phyloP scores from a whole-genome alignment of 2,329 filamentous ascomycete species.

The Microdochium bolleyi region DNA sequence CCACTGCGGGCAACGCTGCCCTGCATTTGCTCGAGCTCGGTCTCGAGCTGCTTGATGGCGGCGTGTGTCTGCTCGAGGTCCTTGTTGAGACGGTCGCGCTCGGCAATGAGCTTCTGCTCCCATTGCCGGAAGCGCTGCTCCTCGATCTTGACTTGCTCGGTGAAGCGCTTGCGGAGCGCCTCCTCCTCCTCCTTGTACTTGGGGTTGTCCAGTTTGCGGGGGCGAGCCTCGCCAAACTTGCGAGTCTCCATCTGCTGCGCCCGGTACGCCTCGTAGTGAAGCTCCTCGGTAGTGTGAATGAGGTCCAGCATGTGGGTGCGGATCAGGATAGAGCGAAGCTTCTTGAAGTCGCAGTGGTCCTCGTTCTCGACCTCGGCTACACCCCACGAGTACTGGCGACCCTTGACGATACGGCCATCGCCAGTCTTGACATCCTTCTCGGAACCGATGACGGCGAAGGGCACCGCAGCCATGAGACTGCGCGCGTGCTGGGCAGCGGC shows the following conservation, averaged over 20 bases:
- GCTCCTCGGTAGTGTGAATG: slow-evolving; percentile 98
- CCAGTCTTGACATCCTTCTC: slow-evolving; percentile 98
- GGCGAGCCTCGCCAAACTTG: slow-evolving; percentile 96
- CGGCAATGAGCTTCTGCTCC: slow-evolving; percentile 99
- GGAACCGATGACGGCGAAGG: slow-evolving; percentile 96
- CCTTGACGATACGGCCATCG: slow-evolving; percentile 96
- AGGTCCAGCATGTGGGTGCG: slow-evolving; percentile 99
- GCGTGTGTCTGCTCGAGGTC: slow-evolving; percentile 97
- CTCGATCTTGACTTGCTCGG: slow-evolving; percentile 99
- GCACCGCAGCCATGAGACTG: slow-evolving; percentile 93
- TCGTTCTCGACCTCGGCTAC: slow-evolving; percentile 99
- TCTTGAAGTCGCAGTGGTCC: slow-evolving; percentile 99
- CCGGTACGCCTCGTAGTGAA: slow-evolving; percentile 98
- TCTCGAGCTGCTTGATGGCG: slow-evolving; percentile 84
- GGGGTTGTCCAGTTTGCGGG: slow-evolving; percentile 97
- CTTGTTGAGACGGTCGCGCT: slow-evolving; percentile 99
- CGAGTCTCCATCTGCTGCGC: slow-evolving; percentile 99
- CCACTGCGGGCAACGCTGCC: slow-evolving; percentile 84
- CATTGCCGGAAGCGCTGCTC: slow-evolving; percentile 98
- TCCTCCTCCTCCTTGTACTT: slow-evolving; percentile 99
- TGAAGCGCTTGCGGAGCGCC: slow-evolving; percentile 96
- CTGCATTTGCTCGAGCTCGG: slow-evolving; percentile 90
- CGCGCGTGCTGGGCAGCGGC: slow-evolving; percentile 91
- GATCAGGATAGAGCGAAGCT: slow-evolving; percentile 96
- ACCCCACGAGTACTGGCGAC: slow-evolving; percentile 98